Percentiles rank a stretch among this genome's conserved stretches.
phyloP scores from a whole-genome alignment of 2,329 filamentous ascomycete genomes.

The Alternaria tenuissima region DNA sequence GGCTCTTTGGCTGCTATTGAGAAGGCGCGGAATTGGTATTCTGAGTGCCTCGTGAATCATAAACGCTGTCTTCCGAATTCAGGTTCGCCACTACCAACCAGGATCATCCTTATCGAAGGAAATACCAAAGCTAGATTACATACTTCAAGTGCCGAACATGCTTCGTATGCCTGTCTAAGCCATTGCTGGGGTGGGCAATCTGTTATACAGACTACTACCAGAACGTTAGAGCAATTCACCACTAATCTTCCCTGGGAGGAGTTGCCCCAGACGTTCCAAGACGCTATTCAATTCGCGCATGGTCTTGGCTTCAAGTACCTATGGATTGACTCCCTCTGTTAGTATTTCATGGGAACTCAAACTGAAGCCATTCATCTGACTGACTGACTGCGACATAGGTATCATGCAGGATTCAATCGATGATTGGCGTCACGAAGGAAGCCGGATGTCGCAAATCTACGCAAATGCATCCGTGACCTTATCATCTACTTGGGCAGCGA shows the following conservation, averaged over 20 bases:
- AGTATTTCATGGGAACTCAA: not conserved
- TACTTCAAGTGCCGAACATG: not conserved
- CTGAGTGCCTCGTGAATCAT: not conserved
- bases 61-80: not conserved
- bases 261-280: slow-evolving; percentile 17
- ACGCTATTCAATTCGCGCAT: slow-evolving; percentile 19
- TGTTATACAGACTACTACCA: not conserved
- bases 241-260: slow-evolving; percentile 3
- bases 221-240: not conserved
- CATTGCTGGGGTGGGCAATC: slow-evolving; percentile 11
- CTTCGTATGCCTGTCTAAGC: slow-evolving; percentile 12
- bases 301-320: slow-evolving; percentile 19
- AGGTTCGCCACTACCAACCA: not conserved
- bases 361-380: not conserved
- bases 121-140: not conserved
- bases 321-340: slow-evolving; percentile 28
- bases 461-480: slow-evolving; percentile 4
- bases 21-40: not conserved
- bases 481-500: not conserved
- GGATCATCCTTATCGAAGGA: not conserved
- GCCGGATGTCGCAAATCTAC: slow-evolving; percentile 12
- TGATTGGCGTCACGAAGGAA: slow-evolving; percentile 23
- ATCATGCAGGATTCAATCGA: slow-evolving; percentile 13
- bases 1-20: not conserved
- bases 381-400: not conserved